Conservation (phyloP, 768 basidiomycete species). For the Saitozyma sp. region DNA sequence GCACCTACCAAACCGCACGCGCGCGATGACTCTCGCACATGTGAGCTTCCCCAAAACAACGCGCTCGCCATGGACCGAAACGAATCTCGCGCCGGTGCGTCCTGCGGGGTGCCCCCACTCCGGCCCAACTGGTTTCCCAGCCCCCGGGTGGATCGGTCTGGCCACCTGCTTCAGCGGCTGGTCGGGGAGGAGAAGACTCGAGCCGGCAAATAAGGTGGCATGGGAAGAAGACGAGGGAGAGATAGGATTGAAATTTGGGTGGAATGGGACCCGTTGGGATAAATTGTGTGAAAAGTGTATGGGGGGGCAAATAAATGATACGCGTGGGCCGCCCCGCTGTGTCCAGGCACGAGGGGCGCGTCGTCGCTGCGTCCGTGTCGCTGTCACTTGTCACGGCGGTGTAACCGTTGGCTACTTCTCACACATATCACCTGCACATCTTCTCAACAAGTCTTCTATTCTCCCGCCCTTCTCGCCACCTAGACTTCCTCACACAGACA, state of each 20-base stretch:
- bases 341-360: not conserved
- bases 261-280: not conserved
- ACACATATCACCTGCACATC: too few species aligned
- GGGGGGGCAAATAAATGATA: not conserved
- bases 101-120: conserved; percentile 14
- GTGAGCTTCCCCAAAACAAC: conserved; percentile 15
- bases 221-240: conserved; percentile 6
- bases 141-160: conserved; percentile 4
- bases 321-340: not conserved
- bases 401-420: not conserved
- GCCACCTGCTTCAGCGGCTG: conserved; percentile 20
- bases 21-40: conserved; percentile 1
- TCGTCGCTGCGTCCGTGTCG: not conserved
- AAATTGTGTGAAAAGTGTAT: not conserved
- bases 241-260: not conserved
- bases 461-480: too few species aligned
- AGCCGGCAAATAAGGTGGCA: conserved; percentile 11
- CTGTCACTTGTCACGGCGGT: not conserved
- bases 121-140: not conserved
- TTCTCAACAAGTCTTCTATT: too few species aligned
- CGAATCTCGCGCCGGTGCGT: not conserved
- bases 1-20: not conserved
- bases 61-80: not conserved
- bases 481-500: not conserved
- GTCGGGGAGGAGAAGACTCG: conserved; percentile 9